Evolutionary conservation across 345 rosid genomes (phyloP).

Genomic region (Populus simonii): DNA sequence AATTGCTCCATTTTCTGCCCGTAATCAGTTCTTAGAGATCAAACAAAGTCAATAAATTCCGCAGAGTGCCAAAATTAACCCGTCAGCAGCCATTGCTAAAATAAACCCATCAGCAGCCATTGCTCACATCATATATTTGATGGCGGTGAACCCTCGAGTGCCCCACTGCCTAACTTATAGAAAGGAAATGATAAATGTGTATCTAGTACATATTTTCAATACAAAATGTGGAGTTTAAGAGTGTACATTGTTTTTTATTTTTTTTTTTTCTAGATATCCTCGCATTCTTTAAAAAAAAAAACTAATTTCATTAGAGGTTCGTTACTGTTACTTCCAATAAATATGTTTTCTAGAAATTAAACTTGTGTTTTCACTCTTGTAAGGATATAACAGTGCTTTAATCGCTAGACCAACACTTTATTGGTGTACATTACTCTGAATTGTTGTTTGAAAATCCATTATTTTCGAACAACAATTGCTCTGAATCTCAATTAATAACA

Average conservation of each 20-base stretch:
- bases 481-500: too few relatives aligned
- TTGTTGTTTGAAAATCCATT: too few relatives aligned
- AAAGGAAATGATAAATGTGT: neutral
- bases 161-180: neutral
- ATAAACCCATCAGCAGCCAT: neutral
- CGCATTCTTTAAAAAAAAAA: too few relatives aligned
- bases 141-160: neutral
- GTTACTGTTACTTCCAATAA: rapidly evolving
- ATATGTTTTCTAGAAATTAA: rapidly evolving
- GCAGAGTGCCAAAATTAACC: neutral
- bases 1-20: neutral
- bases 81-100: too few relatives aligned
- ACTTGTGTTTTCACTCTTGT: too few relatives aligned
- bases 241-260: too few relatives aligned
- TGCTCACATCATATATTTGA: neutral
- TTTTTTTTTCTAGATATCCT: too few relatives aligned
- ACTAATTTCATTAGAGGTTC: too few relatives aligned
- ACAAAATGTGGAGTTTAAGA: neutral
- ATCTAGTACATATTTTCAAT: neutral
- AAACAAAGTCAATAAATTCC: neutral
- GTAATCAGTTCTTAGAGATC: neutral
- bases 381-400: too few relatives aligned
- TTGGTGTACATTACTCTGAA: too few relatives aligned
- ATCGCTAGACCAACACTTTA: too few relatives aligned
- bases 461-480: too few relatives aligned